A percentile compares a stretch with the other conserved stretches of the same genome.
Evolutionary conservation across 148 eudicot genomes (phyloP).

Genomic region (Gaultheria prostrata): DNA sequence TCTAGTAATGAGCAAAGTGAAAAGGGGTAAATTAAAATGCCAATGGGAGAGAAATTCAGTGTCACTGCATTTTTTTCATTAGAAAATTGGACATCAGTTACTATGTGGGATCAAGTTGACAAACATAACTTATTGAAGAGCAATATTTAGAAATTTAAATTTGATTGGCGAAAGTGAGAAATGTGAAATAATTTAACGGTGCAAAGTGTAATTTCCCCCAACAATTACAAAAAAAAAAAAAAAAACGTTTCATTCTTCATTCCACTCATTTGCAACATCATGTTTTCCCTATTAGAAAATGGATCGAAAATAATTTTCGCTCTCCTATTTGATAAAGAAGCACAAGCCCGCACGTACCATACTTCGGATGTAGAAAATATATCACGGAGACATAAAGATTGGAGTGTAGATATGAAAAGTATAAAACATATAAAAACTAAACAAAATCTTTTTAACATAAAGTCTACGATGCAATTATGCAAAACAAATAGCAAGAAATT

Average conservation of each 20-base stretch:
- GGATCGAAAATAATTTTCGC: not conserved
- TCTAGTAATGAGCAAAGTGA: too few species aligned
- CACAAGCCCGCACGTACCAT: not conserved
- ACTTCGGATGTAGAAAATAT: too few species aligned
- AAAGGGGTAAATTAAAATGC: too few species aligned
- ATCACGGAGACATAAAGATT: not conserved
- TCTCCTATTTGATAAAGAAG: not conserved
- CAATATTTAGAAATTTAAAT: not conserved
- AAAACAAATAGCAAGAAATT: too few species aligned
- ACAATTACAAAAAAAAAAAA: not conserved
- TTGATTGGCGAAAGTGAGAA: too few species aligned
- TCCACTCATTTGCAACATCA: not conserved
- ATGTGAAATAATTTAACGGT: not conserved
- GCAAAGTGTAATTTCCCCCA: not conserved
- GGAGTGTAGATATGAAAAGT: not conserved
- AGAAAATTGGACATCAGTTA: not conserved
- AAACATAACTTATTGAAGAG: not conserved
- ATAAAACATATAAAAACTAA: too few species aligned
- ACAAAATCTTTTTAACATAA: not conserved
- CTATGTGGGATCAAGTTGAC: not conserved
- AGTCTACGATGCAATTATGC: not conserved
- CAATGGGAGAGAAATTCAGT: too few species aligned
- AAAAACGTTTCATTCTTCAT: not conserved
- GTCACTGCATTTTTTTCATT: too few species aligned
- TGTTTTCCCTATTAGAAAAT: not conserved